Conservation (phyloP, 1,284 basidiomycete genomes). For the Trametes sp. region DNA sequence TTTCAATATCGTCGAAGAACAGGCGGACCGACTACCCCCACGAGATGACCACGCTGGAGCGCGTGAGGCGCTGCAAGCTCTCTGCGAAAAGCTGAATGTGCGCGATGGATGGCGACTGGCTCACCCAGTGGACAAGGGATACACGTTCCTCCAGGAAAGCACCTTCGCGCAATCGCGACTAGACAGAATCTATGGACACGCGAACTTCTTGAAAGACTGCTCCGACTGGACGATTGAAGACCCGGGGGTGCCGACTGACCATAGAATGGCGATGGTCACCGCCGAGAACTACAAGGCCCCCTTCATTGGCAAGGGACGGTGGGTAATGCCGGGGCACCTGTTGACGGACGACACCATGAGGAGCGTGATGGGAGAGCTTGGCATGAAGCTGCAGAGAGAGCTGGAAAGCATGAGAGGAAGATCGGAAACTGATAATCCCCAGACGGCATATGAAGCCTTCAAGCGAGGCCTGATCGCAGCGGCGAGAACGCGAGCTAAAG, state of each 20-base stretch:
- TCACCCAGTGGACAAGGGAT: background rate
- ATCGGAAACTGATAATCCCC: background rate
- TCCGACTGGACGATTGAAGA: background rate
- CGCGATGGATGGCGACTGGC: background rate
- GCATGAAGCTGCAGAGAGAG: background rate
- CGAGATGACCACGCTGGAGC: background rate
- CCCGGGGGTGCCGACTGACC: background rate
- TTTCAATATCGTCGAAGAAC: background rate
- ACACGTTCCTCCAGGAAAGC: background rate
- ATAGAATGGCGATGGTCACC: background rate
- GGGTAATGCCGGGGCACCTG: background rate
- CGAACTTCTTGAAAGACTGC: background rate
- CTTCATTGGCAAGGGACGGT: background rate
- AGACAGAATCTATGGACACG: background rate
- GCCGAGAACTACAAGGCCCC: background rate
- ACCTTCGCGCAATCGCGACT: background rate
- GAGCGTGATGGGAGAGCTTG: background rate
- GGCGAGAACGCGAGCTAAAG: background rate
- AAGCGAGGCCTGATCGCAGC: background rate
- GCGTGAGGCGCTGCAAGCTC: background rate
- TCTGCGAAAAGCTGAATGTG: background rate
- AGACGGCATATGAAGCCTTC: background rate
- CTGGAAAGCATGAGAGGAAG: background rate
- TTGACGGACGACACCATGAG: slow-evolving; percentile 22
- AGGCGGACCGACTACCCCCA: background rate